Base-by-base conservation (phyloP, 129 eudicot species). In the Oenanthe sinensis region DNA sequence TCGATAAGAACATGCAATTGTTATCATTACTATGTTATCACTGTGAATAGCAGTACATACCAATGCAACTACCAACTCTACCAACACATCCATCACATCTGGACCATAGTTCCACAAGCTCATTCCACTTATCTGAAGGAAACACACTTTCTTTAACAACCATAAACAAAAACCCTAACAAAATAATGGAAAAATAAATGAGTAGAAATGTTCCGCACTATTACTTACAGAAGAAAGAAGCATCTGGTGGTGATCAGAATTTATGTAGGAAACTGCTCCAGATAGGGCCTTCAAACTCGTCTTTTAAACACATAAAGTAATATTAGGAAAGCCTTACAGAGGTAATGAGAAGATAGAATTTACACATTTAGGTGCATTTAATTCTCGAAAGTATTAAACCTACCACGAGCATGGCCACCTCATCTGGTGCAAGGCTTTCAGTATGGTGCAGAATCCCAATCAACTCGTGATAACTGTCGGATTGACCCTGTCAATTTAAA, bases 21-120 rank as follows among this genome's bases (percentile, higher is more conserved):
- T 74, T 11, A 26, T 26, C 42, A 28, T 13, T 24, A 46, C 0
- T 33, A 22, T 16, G 14, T 24, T 44, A 8, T 17, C 4, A 80
- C 13, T 72, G 71, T 8, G 9, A 71, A 14, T 49, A 71, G 26
- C 75, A 69, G 44, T 15, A 78, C 85, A 62, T 91, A 95, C 98
- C 97, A 95, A 80, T 37, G 97, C 81, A 72, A 86, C 80, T 19
- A 91, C 82, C 42, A 95, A 80, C 76, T 95, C 97, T 22, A 86
- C 80, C 85, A 95, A 83, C n/a, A 96, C 98, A 82, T 95, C 98
- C 98, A 95, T 90, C 50, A 91, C 98, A 90, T 90, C 92, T 40
- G 97, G 87, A 43, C 89, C 85, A 67, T 91, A 92, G 87, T 91
- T 84, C 97, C 98, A 95, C 75, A 95, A 76, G 88, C 96, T 88